phyloP scores from a whole-genome alignment of 1,284 basidiomycete genomes.

The Leucoagaricus sp. region DNA sequence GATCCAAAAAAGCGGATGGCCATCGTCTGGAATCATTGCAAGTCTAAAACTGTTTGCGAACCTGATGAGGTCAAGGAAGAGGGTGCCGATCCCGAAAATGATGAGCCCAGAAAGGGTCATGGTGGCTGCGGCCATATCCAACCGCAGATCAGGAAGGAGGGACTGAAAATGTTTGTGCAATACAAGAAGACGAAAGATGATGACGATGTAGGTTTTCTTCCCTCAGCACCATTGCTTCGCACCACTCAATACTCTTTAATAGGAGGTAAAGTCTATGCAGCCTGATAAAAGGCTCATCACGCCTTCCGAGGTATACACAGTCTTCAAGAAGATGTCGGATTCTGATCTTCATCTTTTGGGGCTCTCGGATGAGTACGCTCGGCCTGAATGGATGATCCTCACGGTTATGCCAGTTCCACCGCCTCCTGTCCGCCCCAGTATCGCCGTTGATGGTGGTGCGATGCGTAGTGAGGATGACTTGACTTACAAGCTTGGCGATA shows the following conservation, averaged over 20 bases:
- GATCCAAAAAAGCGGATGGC: conserved; percentile 90
- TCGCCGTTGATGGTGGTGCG: conserved; percentile 93
- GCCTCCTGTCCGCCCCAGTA: conserved; percentile 96
- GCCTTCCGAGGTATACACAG: conserved; percentile 88
- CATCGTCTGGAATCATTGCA: conserved; percentile 83
- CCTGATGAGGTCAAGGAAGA: conserved; percentile 87
- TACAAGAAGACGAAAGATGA: conserved; percentile 94
- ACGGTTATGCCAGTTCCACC: conserved; percentile 98
- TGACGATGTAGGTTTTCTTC: conserved; percentile 71
- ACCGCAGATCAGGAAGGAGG: conserved; percentile 92
- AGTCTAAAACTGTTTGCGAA: conserved; percentile 85
- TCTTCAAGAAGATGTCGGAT: conserved; percentile 92
- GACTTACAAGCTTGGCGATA: conserved; percentile 97
- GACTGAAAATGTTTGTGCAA: conserved; percentile 93
- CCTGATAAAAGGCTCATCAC: conserved; percentile 90
- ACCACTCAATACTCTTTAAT: conserved; percentile 17
- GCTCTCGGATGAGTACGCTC: conserved; percentile 92
- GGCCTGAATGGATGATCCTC: conserved; percentile 99
- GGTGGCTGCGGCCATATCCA: conserved; percentile 96
- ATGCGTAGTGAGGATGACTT: conserved; percentile 98
- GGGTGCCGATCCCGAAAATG: conserved; percentile 70
- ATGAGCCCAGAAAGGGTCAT: conserved; percentile 83
- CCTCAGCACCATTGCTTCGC: conserved; percentile 20
- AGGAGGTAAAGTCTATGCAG: conserved; percentile 85
- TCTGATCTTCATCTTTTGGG: conserved; percentile 92